These are phyloP conservation scores for Nasturtium officinale DNA, from an alignment of 345 rosid genomes.

Conservation along the genomic window DNA sequence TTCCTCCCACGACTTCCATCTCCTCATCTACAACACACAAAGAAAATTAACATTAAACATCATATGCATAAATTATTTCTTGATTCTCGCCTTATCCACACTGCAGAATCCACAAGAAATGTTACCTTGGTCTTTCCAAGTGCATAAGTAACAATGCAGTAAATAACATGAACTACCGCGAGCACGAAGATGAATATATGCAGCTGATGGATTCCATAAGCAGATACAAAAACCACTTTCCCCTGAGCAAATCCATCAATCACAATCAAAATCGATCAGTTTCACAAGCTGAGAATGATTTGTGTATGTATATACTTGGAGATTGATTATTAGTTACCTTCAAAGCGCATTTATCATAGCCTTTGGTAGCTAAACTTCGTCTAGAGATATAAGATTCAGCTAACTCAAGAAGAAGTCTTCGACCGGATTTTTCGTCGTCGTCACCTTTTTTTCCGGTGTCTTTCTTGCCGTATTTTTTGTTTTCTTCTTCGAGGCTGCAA, in stretches of 20 bases:
- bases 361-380: conserved; percentile 52
- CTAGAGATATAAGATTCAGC: conserved; percentile 46
- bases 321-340: conserved; percentile 44
- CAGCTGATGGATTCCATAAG: conserved; percentile 88
- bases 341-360: conserved; percentile 53
- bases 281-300: background rate
- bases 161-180: conserved; percentile 78
- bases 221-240: conserved; percentile 79
- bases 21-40: conserved; percentile 61
- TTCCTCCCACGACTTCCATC: conserved; percentile 87
- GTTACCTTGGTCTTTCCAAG: conserved; percentile 85
- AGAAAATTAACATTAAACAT: background rate
- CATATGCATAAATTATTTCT: conserved; percentile 2
- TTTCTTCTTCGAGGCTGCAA: conserved; percentile 34
- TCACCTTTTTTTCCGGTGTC: background rate
- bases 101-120: background rate
- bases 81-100: background rate
- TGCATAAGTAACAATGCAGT: conserved; percentile 73
- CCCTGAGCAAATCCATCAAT: conserved; percentile 52
- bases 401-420: conserved; percentile 55
- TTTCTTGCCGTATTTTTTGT: background rate
- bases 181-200: conserved; percentile 88
- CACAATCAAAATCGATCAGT: background rate
- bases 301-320: background rate
- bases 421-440: background rate